phyloP scores from a whole-genome alignment of 2,329 filamentous ascomycete species.

The Beauveria australis region DNA sequence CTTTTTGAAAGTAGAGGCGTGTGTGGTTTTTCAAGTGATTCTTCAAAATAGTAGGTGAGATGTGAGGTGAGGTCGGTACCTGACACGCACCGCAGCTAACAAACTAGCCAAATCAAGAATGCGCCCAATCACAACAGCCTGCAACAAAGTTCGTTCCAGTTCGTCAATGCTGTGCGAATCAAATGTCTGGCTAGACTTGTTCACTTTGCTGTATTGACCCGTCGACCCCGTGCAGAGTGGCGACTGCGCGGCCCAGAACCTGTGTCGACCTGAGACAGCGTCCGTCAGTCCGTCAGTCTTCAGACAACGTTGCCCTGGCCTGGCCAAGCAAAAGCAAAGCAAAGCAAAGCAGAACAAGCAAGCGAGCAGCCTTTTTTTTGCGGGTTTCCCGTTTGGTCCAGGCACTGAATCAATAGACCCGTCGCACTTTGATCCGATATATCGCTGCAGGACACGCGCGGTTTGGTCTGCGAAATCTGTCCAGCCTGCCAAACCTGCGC shows the following conservation, averaged over 20 bases:
- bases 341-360: too few relatives aligned
- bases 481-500: neutral
- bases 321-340: neutral
- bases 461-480: neutral
- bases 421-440: neutral
- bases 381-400: neutral
- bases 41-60: neutral
- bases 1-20: too few relatives aligned
- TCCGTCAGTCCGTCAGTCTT: neutral
- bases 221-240: constrained; percentile 5
- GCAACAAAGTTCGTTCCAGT: neutral
- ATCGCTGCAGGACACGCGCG: constrained; percentile 1
- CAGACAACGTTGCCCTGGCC: neutral
- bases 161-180: neutral
- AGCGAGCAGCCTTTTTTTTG: too few relatives aligned
- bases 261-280: neutral
- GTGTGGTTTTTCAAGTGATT: neutral
- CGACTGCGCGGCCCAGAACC: constrained; percentile 5
- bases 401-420: neutral
- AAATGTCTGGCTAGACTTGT: neutral
- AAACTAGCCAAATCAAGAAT: neutral
- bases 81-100: neutral
- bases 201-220: neutral
- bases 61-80: neutral
- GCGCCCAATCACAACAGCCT: neutral